Evolutionary conservation across 2,329 filamentous ascomycete genomes (phyloP).

Genomic region (Aspergillus aculeatinus): DNA sequence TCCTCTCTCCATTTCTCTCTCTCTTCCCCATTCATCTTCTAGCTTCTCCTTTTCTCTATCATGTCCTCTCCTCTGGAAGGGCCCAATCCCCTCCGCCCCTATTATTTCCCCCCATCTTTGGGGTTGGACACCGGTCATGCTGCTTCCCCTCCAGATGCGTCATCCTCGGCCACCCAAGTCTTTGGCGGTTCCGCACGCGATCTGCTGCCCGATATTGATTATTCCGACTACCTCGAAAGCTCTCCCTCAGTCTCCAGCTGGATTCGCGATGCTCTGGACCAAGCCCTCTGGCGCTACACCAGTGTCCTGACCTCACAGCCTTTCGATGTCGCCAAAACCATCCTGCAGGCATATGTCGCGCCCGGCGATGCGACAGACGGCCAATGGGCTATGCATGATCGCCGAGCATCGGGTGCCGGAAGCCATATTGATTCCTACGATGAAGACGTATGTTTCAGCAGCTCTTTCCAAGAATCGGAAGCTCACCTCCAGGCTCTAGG

Average conservation of each 20-base stretch:
- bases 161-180: slow-evolving; percentile 48
- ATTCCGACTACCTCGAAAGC: slow-evolving; percentile 79
- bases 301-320: slow-evolving; percentile 88
- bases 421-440: slow-evolving; percentile 33
- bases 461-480: neutral
- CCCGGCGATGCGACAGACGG: slow-evolving; percentile 35
- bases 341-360: slow-evolving; percentile 72
- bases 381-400: slow-evolving; percentile 29
- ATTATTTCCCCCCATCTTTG: slow-evolving; percentile 65
- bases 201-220: slow-evolving; percentile 86
- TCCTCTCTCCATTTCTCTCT: neutral
- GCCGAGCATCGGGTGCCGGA: slow-evolving; percentile 27
- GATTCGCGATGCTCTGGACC: slow-evolving; percentile 74
- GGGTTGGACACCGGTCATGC: slow-evolving; percentile 53
- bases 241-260: slow-evolving; percentile 74
- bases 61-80: slow-evolving; percentile 53
- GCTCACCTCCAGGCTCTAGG: slow-evolving; percentile 21
- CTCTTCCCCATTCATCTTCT: slow-evolving; percentile 2
- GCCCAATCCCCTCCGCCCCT: slow-evolving; percentile 60
- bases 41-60: neutral
- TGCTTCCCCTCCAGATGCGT: slow-evolving; percentile 36
- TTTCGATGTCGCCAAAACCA: slow-evolving; percentile 93
- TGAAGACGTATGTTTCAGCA: slow-evolving; percentile 31
- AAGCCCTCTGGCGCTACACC: slow-evolving; percentile 87
- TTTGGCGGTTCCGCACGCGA: slow-evolving; percentile 70